Base-by-base conservation (phyloP, 2,329 filamentous ascomycete species). In the Sclerotiophoma versabilis region DNA sequence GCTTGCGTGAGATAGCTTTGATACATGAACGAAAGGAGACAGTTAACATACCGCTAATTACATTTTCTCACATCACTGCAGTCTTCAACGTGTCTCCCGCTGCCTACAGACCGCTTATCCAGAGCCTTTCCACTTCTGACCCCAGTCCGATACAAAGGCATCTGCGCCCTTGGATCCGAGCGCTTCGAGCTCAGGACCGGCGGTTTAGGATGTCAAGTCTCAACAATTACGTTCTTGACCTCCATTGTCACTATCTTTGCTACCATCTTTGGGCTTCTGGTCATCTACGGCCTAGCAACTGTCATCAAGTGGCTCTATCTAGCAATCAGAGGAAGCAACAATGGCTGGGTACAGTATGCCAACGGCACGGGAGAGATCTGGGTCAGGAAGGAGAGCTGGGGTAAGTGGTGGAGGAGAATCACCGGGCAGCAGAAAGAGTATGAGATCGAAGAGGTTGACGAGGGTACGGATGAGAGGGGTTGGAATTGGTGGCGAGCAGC, bases 151-250 rank as follows among this genome's bases (percentile, higher is more conserved):
- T 62, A 72, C 51, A 67, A 71, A 41, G 64, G 60, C 37, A 70
- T 73, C 33, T 74, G 75, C 48, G 77, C 73, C 8, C 58, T 75
- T 7, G 63, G 63, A 1, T 64, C 73, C 2, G 79, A 80, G 63
- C 72, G 77, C 43, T 81, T 76, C 52, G 79, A 81, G 55, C 68
- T 81, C 6, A 73, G 79, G 2, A 80, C 78, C 9, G 64, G 66
- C 15, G 69, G 76, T 5, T 62, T 80, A 0, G 79, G 79, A 17
- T 81, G 79, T 56, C 73, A 76, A 45, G 78, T 78, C 42, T 80
- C 78, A 0, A 80, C 78, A 6, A 77, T 76, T 7, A 80, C 78
- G 0, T 72, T 80, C 22, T 63, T 81, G 27, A 77, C 76, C 30
- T 69, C 77, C 4, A 60, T 80, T 15, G 70, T 78, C 7, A 78